These are phyloP conservation scores for Lachnellula suecica DNA, from an alignment of 2,329 filamentous ascomycete genomes.

Conservation along the genomic window DNA sequence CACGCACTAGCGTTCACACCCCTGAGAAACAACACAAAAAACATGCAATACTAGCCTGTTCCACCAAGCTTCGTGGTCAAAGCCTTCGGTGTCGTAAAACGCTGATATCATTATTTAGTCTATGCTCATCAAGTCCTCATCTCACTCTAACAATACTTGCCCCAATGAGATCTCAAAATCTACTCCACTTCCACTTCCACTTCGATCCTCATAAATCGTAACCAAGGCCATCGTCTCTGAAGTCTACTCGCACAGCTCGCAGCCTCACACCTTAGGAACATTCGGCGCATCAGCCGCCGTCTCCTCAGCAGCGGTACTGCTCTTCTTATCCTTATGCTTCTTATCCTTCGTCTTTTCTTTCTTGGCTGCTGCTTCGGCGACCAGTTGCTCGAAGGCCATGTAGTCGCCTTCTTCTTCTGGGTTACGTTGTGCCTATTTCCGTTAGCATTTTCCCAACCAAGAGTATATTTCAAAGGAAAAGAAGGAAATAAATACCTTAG, in stretches of 20 bases:
- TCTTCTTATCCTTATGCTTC: slow-evolving; percentile 28
- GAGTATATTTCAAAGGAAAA: not conserved
- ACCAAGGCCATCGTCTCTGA: no score
- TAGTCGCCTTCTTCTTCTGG: slow-evolving; percentile 98
- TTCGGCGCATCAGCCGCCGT: slow-evolving; percentile 39
- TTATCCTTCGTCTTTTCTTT: slow-evolving; percentile 69
- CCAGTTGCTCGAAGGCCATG: slow-evolving; percentile 97
- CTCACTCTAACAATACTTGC: no score
- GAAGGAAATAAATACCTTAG: slow-evolving; percentile 61
- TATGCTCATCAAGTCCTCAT: no score
- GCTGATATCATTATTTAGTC: no score
- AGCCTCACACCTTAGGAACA: slow-evolving; percentile 33
- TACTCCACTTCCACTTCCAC: not conserved
- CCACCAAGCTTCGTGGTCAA: not conserved
- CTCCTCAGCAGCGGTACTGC: slow-evolving; percentile 25
- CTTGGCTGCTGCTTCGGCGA: slow-evolving; percentile 93
- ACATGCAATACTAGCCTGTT: no score
- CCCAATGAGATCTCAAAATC: no score
- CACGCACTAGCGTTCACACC: not conserved
- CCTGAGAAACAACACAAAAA: no score
- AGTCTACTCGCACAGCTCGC: no score
- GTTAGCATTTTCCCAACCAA: slow-evolving; percentile 4
- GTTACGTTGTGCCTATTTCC: slow-evolving; percentile 72
- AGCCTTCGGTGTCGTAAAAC: no score
- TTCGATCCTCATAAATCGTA: no score